Conservation (phyloP, 331 rosid genomes). For the Erythrophleum ivorense region DNA sequence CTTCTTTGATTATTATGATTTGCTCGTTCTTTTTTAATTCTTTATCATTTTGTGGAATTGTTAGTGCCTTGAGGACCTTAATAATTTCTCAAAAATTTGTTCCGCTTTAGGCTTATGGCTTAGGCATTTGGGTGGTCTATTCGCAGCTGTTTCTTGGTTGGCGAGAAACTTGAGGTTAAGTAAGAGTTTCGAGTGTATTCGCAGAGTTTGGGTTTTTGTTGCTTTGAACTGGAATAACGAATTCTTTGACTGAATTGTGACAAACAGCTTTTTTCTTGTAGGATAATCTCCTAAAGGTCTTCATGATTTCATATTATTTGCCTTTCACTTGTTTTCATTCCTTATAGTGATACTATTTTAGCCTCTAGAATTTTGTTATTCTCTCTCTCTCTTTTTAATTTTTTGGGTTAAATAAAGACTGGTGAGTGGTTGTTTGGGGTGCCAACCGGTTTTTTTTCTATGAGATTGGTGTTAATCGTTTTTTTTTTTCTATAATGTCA, state of each 20-base stretch:
- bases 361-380: no score
- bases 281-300: not conserved
- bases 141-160: not conserved
- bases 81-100: not conserved
- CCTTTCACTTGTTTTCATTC: no score
- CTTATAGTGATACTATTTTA: no score
- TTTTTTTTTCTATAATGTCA: no score
- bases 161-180: not conserved
- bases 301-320: no score
- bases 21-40: not conserved
- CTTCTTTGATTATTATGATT: not conserved
- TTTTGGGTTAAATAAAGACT: no score
- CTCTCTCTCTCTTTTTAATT: no score
- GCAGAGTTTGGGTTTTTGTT: no score
- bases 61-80: not conserved
- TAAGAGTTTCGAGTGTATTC: not conserved
- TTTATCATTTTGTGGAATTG: conserved; percentile 1
- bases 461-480: no score
- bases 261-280: not conserved
- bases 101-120: conserved; percentile 23
- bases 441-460: no score
- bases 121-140: conserved; percentile 37
- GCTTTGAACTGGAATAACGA: not conserved
- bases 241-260: conserved; percentile 33
- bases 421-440: no score